phyloP scores from a whole-genome alignment of 1,284 basidiomycete species.

The Cryptococcus amylolentus region DNA sequence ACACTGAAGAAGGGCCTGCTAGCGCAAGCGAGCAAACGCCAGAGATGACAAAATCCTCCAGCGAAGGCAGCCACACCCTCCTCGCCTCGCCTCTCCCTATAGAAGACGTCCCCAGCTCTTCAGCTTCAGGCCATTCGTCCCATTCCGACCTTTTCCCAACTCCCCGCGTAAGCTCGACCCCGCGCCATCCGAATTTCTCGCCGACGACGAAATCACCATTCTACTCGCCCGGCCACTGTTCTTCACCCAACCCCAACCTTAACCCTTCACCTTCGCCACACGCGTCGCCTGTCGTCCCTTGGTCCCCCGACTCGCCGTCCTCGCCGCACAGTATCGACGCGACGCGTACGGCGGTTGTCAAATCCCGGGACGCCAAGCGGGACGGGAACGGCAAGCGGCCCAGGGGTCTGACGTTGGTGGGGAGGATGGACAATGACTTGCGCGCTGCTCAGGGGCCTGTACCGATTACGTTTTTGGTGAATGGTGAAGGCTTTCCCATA shows the following conservation, averaged over 20 bases:
- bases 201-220: neutral
- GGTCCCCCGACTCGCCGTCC: slow-evolving; percentile 27
- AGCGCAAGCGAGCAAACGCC: no score
- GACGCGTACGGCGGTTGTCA: slow-evolving; percentile 27
- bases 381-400: slow-evolving; percentile 17
- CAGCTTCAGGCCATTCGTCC: no score
- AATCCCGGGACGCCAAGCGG: slow-evolving; percentile 12
- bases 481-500: slow-evolving; percentile 18
- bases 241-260: neutral
- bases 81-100: slow-evolving; percentile 12
- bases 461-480: slow-evolving; percentile 41
- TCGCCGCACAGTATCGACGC: slow-evolving; percentile 35
- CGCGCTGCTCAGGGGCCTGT: slow-evolving; percentile 33
- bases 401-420: slow-evolving; percentile 33
- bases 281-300: slow-evolving; percentile 5
- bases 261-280: neutral
- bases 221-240: neutral
- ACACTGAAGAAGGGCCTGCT: no score
- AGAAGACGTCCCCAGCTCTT: neutral
- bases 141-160: no score
- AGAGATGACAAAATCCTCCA: neutral
- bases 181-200: neutral
- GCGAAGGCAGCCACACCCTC: slow-evolving; percentile 5
- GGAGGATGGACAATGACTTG: slow-evolving; percentile 36
- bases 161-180: neutral